A percentile compares a stretch with the other conserved stretches of the same genome.
These are phyloP conservation scores for Gloeopeniophorella convolvens DNA, from an alignment of 768 basidiomycete genomes.

Conservation along the genomic window DNA sequence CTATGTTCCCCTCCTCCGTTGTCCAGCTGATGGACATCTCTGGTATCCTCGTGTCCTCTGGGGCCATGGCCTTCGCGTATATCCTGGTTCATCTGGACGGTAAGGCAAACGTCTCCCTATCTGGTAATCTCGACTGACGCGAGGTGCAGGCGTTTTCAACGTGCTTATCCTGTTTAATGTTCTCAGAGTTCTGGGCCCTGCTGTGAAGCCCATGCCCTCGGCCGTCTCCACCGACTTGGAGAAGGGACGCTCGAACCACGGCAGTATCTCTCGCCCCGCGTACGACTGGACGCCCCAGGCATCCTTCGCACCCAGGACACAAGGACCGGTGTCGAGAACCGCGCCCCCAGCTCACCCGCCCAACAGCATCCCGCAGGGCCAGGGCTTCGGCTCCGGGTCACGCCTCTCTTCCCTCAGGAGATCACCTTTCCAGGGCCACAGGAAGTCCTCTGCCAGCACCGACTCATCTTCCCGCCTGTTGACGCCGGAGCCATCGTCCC, in stretches of 20 bases:
- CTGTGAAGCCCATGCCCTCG: constrained; percentile 32
- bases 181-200: constrained; percentile 52
- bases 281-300: neutral
- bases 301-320: neutral
- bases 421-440: constrained; percentile 5
- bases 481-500: neutral
- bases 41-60: constrained; percentile 42
- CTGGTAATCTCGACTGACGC: constrained; percentile 8
- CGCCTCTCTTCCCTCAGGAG: neutral
- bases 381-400: neutral
- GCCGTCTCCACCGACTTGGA: neutral
- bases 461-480: constrained; percentile 22
- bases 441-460: constrained; percentile 6
- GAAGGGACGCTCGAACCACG: neutral
- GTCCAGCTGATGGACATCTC: constrained; percentile 42
- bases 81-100: constrained; percentile 17
- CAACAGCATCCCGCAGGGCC: neutral
- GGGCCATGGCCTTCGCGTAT: constrained; percentile 42
- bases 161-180: constrained; percentile 64
- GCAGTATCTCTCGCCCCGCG: neutral
- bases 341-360: neutral
- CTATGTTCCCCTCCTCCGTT: constrained; percentile 55
- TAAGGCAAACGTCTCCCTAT: constrained; percentile 34
- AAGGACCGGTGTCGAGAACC: neutral
- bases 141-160: constrained; percentile 49